Evolutionary conservation across 495 filamentous ascomycete genomes (phyloP).

Genomic region (Talaromyces stipitatus): DNA sequence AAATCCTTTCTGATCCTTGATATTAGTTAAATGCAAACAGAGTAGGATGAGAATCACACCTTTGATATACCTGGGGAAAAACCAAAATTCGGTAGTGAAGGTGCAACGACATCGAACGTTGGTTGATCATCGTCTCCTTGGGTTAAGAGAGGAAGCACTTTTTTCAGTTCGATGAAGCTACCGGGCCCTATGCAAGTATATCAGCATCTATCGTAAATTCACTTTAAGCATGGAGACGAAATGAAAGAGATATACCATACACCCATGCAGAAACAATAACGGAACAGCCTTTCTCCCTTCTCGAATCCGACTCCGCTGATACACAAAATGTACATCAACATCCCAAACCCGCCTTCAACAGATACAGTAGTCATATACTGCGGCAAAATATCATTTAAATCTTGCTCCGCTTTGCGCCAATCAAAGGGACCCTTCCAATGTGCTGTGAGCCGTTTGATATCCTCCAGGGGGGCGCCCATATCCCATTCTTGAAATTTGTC

Average conservation of each 20-base stretch:
- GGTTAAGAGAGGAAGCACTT: constrained; percentile 52
- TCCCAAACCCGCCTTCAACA: constrained; percentile 34
- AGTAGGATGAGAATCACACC: constrained; percentile 14
- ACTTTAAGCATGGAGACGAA: not conserved
- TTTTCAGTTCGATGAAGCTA: constrained; percentile 58
- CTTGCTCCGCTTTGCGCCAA: constrained; percentile 37
- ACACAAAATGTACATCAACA: constrained; percentile 40
- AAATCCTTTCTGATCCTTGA: constrained; percentile 27
- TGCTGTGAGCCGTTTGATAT: constrained; percentile 36
- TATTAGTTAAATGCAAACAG: not conserved
- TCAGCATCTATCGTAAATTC: not conserved
- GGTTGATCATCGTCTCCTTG: constrained; percentile 32
- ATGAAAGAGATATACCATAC: constrained; percentile 22
- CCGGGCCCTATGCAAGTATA: constrained; percentile 50
- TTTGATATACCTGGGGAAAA: constrained; percentile 51
- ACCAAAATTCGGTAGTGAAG: constrained; percentile 66
- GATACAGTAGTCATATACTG: constrained; percentile 25
- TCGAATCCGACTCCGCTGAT: constrained; percentile 42
- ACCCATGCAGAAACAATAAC: constrained; percentile 55
- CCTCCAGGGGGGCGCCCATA: constrained; percentile 38
- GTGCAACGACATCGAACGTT: constrained; percentile 61
- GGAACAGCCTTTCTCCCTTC: constrained; percentile 36
- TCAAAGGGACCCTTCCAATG: constrained; percentile 41
- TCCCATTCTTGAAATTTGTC: constrained; percentile 28
- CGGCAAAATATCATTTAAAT: constrained; percentile 32